Evolutionary conservation across 768 basidiomycete genomes (phyloP).

Genomic region (Vararia minispora): DNA sequence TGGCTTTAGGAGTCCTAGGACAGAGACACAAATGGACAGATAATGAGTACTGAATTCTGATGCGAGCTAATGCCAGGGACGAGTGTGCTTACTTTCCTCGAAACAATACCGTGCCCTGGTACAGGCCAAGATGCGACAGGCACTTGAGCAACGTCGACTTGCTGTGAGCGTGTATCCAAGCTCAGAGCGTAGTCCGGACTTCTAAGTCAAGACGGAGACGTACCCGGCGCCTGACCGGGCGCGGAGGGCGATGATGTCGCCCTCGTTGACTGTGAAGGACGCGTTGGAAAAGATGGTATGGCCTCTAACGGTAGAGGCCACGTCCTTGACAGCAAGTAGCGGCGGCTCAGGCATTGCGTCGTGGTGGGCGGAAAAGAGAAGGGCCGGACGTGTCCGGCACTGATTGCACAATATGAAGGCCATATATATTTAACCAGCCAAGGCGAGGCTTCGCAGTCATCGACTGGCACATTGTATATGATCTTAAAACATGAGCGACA

Average conservation of each 20-base stretch:
- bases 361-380: no score
- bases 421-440: no score
- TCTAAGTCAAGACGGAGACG: constrained; percentile 8
- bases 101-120: constrained; percentile 53
- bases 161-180: constrained; percentile 13
- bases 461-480: no score
- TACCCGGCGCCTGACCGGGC: constrained; percentile 74
- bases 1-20: constrained; percentile 36
- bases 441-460: no score
- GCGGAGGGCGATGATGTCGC: constrained; percentile 68
- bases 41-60: no score
- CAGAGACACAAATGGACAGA: background rate
- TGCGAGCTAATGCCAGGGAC: no score
- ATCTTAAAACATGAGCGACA: no score
- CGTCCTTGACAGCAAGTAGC: constrained; percentile 41
- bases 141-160: constrained; percentile 80
- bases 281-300: constrained; percentile 48
- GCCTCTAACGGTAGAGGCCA: constrained; percentile 34
- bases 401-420: no score
- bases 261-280: constrained; percentile 50
- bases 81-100: constrained; percentile 48
- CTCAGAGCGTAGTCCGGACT: background rate
- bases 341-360: no score
- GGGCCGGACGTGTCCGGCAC: no score
- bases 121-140: constrained; percentile 66